Percentiles rank a stretch among this genome's conserved stretches.
Conservation (phyloP, 2,329 filamentous ascomycete species). For the Lecanicillium sp. region DNA sequence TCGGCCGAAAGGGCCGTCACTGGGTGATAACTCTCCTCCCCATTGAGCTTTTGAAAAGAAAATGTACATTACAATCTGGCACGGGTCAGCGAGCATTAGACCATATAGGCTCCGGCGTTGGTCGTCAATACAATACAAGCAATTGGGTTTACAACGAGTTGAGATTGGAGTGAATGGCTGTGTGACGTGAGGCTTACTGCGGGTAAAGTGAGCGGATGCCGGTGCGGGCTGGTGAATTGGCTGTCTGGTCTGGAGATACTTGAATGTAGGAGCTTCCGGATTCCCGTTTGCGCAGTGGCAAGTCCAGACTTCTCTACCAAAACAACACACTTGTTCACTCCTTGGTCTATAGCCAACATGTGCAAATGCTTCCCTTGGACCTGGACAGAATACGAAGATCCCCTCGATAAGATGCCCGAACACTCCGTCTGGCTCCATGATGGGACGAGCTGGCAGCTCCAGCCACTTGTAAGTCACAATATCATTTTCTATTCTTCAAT, state of each 20-base stretch:
- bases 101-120: conserved; percentile 31
- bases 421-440: conserved; percentile 38
- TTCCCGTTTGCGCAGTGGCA: too few relatives aligned
- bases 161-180: not conserved
- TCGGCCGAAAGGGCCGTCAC: not conserved
- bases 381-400: conserved; percentile 41
- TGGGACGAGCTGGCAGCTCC: conserved; percentile 31
- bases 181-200: too few relatives aligned
- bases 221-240: too few relatives aligned
- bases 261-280: too few relatives aligned
- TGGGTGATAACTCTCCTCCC: conserved; percentile 46
- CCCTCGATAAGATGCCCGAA: conserved; percentile 30
- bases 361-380: conserved; percentile 49
- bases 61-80: conserved; percentile 45
- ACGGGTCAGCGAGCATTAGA: conserved; percentile 41
- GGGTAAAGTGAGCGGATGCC: not conserved
- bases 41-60: conserved; percentile 27
- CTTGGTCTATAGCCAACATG: conserved; percentile 30
- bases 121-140: conserved; percentile 21
- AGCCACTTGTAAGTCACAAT: conserved; percentile 31
- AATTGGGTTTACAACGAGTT: conserved; percentile 11
- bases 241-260: not conserved
- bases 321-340: not conserved
- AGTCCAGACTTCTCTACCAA: too few relatives aligned
- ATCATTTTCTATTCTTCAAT: not conserved